Conservation (phyloP, 2,329 filamentous ascomycete genomes). For the Fusarium proliferatum region DNA sequence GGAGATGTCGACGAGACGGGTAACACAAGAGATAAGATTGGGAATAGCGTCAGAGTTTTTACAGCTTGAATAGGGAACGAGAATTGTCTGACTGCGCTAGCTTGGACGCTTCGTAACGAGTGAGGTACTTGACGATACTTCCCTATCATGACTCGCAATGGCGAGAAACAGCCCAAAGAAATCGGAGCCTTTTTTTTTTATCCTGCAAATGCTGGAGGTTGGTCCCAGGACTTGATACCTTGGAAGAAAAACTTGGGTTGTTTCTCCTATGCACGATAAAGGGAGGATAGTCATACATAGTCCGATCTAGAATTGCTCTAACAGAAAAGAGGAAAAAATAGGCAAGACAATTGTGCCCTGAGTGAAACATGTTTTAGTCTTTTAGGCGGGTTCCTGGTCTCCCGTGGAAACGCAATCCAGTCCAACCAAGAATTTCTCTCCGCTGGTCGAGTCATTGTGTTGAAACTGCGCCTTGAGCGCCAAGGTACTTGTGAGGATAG, state of each 20-base stretch:
- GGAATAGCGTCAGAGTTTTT: slow-evolving; percentile 17
- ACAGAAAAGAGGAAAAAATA: background rate
- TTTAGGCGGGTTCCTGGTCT: slow-evolving; percentile 8
- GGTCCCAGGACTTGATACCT: background rate
- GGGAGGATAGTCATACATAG: background rate
- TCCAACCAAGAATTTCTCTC: background rate
- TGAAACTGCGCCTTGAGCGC: background rate
- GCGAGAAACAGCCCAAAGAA: background rate
- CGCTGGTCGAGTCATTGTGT: background rate
- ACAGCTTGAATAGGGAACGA: slow-evolving; percentile 6
- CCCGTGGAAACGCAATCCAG: slow-evolving; percentile 31
- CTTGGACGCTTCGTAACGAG: background rate
- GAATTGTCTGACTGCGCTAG: background rate
- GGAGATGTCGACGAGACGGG: slow-evolving; percentile 25
- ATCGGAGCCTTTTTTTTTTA: background rate
- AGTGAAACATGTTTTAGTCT: slow-evolving; percentile 26
- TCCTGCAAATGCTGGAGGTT: background rate
- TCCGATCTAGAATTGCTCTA: slow-evolving; percentile 17
- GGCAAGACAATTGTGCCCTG: slow-evolving; percentile 17
- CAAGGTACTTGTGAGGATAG: slow-evolving; percentile 1
- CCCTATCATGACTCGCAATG: slow-evolving; percentile 14
- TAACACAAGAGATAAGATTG: slow-evolving; percentile 14
- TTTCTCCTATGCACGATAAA: slow-evolving; percentile 3
- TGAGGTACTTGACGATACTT: slow-evolving; percentile 15
- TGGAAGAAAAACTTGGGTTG: background rate